phyloP scores from a whole-genome alignment of 768 basidiomycete species.

The Naematelia encephala region DNA sequence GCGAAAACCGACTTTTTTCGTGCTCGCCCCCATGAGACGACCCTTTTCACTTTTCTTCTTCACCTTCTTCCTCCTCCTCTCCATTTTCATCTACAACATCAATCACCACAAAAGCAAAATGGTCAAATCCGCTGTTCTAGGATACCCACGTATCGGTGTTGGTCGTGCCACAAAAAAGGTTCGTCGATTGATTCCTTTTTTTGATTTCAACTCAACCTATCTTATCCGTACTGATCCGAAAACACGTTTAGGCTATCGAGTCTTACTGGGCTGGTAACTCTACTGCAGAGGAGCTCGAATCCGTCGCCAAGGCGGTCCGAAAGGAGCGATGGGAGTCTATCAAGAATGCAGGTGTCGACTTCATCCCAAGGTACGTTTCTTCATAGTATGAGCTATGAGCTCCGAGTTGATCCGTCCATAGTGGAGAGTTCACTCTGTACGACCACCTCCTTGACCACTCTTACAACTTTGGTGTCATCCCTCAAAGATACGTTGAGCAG shows the following conservation, averaged over 20 bases:
- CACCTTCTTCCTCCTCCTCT: slow-evolving; percentile 20
- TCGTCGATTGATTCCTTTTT: slow-evolving; percentile 1
- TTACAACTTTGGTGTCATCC: slow-evolving; percentile 92
- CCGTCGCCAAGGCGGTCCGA: slow-evolving; percentile 79
- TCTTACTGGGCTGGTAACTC: slow-evolving; percentile 96
- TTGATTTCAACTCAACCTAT: no score
- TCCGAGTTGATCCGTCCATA: no score
- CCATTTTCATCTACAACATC: slow-evolving; percentile 8
- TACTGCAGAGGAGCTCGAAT: slow-evolving; percentile 79
- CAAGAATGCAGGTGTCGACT: slow-evolving; percentile 80
- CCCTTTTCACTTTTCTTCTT: slow-evolving; percentile 17
- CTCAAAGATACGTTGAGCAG: slow-evolving; percentile 84
- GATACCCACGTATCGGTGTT: slow-evolving; percentile 85
- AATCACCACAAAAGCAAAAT: slow-evolving; percentile 52
- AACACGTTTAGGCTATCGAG: slow-evolving; percentile 85
- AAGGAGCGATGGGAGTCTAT: slow-evolving; percentile 82
- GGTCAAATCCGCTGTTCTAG: slow-evolving; percentile 81
- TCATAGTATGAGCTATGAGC: slow-evolving; percentile 13
- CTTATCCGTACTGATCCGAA: no score
- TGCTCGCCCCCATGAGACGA: background rate
- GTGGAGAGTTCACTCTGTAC: slow-evolving; percentile 97
- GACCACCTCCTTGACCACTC: slow-evolving; percentile 98
- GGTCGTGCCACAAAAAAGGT: slow-evolving; percentile 46
- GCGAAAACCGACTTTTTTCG: background rate
- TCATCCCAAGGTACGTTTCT: slow-evolving; percentile 85